Percentiles rank a stretch among this genome's conserved stretches.
Conservation (phyloP, 805 yeast species). For the Peterozyma xylosa region DNA sequence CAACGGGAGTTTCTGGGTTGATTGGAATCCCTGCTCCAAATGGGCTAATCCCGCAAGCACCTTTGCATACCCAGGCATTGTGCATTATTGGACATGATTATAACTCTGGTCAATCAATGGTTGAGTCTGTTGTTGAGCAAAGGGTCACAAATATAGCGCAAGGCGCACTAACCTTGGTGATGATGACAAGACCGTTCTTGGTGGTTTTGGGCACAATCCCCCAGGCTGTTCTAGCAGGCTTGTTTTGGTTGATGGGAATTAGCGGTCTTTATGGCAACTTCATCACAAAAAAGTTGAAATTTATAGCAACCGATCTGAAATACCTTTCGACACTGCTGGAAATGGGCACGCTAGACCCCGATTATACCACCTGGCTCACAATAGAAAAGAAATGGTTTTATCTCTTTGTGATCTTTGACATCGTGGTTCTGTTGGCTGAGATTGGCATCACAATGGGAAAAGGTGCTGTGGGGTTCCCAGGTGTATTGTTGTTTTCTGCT, state of each 20-base stretch:
- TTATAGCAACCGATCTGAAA: slow-evolving; percentile 46
- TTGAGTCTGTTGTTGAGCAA: slow-evolving; percentile 75
- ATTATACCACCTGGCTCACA: slow-evolving; percentile 24
- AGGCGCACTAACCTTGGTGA: slow-evolving; percentile 74
- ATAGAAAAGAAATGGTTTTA: slow-evolving; percentile 39
- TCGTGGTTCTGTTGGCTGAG: slow-evolving; percentile 70
- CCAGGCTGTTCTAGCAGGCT: slow-evolving; percentile 87
- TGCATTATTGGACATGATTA: slow-evolving; percentile 42
- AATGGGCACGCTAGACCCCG: slow-evolving; percentile 7
- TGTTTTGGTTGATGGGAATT: slow-evolving; percentile 90
- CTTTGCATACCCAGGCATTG: slow-evolving; percentile 78
- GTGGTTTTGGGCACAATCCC: slow-evolving; percentile 80
- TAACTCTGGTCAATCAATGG: slow-evolving; percentile 20
- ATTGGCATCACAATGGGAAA: slow-evolving; percentile 78
- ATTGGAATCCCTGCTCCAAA: slow-evolving; percentile 94
- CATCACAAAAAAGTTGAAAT: slow-evolving; percentile 55
- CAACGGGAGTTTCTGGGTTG: slow-evolving; percentile 82
- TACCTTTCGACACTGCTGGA: not conserved
- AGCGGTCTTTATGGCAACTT: slow-evolving; percentile 66
- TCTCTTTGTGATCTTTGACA: slow-evolving; percentile 48
- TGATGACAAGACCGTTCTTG: slow-evolving; percentile 85
- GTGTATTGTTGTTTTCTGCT: slow-evolving; percentile 67
- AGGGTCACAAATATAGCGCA: slow-evolving; percentile 78
- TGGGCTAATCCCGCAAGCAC: slow-evolving; percentile 96
- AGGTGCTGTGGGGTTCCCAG: slow-evolving; percentile 94